Evolutionary conservation across 768 basidiomycete genomes (phyloP).

Genomic region (Boletus coccyginus): DNA sequence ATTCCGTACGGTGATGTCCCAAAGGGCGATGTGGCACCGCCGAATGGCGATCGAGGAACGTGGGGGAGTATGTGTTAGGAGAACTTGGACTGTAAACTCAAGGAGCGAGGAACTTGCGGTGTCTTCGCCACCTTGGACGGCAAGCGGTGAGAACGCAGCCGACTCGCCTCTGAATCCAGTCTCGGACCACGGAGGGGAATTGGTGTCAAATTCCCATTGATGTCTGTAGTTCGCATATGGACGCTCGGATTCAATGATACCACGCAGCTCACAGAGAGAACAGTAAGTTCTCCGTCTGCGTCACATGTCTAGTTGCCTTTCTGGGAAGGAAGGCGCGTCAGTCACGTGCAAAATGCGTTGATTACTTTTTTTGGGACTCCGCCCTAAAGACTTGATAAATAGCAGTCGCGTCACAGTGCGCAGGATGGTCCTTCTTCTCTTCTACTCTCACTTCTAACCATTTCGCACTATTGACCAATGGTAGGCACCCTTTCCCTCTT

Average conservation of each 20-base stretch:
- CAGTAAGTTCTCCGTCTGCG: neutral
- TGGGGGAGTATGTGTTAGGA: conserved; percentile 84
- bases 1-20: conserved; percentile 79
- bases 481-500: conserved; percentile 17
- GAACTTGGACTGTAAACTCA: conserved; percentile 41
- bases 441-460: conserved; percentile 11
- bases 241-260: too few species aligned
- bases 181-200: conserved; percentile 83
- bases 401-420: conserved; percentile 21
- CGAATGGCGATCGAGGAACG: conserved; percentile 83
- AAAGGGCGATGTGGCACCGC: conserved; percentile 79
- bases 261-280: too few species aligned
- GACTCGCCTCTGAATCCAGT: conserved; percentile 76
- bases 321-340: conserved; percentile 23
- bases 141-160: conserved; percentile 93
- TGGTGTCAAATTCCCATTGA: conserved; percentile 49
- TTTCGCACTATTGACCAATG: conserved; percentile 27
- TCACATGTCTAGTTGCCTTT: conserved; percentile 21
- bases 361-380: conserved; percentile 30
- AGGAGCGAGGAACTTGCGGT: conserved; percentile 68
- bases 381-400: conserved; percentile 31
- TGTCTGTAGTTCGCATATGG: too few species aligned
- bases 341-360: conserved; percentile 37
- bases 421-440: conserved; percentile 3
- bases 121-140: conserved; percentile 83